These are phyloP conservation scores for Monosporascus sp. DNA, from an alignment of 2,329 filamentous ascomycete species.

Conservation along the genomic window DNA sequence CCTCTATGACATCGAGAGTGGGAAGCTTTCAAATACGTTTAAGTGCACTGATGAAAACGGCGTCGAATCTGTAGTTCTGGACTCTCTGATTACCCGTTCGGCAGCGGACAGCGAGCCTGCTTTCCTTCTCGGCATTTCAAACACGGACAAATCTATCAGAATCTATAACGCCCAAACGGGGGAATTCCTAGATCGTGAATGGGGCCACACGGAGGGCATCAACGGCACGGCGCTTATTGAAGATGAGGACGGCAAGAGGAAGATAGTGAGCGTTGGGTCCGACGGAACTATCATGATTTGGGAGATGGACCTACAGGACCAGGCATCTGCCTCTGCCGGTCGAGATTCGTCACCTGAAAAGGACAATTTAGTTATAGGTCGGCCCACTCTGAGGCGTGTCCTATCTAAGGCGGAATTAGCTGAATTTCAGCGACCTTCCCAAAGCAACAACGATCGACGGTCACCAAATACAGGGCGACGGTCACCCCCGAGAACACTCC, in stretches of 20 bases:
- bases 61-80: constrained; percentile 76
- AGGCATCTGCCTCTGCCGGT: constrained; percentile 33
- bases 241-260: constrained; percentile 48
- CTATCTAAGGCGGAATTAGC: constrained; percentile 83
- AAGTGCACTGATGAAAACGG: constrained; percentile 77
- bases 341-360: constrained; percentile 53
- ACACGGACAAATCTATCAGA: constrained; percentile 91
- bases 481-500: constrained; percentile 51
- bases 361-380: constrained; percentile 44
- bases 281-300: constrained; percentile 84
- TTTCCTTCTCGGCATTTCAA: constrained; percentile 80
- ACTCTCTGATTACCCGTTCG: constrained; percentile 64
- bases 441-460: not conserved
- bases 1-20: constrained; percentile 60
- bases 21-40: constrained; percentile 67
- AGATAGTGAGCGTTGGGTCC: constrained; percentile 68
- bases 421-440: constrained; percentile 60
- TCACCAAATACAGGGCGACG: constrained; percentile 39
- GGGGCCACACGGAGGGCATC: constrained; percentile 91
- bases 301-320: constrained; percentile 49
- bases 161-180: constrained; percentile 80
- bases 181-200: constrained; percentile 77
- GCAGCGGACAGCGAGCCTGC: constrained; percentile 50
- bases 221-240: constrained; percentile 75
- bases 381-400: constrained; percentile 76